Percentiles rank a stretch among this genome's conserved stretches.
Evolutionary conservation across 2,329 filamentous ascomycete species (phyloP).

Genomic region (Aspergillus sp.): DNA sequence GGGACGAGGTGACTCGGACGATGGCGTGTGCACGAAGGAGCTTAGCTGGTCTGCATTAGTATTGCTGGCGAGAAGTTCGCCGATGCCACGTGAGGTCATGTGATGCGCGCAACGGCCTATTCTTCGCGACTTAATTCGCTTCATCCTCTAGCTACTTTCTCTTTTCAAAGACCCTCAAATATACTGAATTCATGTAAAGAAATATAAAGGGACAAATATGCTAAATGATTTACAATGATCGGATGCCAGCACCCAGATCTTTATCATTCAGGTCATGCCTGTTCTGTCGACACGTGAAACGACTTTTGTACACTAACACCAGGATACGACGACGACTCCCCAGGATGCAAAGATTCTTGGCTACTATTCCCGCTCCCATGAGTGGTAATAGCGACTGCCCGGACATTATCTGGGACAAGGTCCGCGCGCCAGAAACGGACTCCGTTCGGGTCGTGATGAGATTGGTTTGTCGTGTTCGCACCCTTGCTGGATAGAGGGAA

Average conservation of each 20-base stretch:
- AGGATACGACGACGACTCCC: constrained; percentile 12
- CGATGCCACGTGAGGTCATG: not conserved
- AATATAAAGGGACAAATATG: not conserved
- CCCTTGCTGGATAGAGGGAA: constrained; percentile 25
- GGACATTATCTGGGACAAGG: constrained; percentile 18
- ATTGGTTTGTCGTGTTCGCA: constrained; percentile 8
- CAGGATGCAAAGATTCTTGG: constrained; percentile 27
- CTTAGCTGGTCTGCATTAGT: no score
- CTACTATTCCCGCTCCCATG: constrained; percentile 22
- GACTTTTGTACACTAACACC: constrained; percentile 30
- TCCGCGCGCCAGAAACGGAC: constrained; percentile 27
- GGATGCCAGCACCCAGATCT: not conserved
- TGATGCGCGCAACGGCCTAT: not conserved
- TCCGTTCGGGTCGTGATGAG: constrained; percentile 9
- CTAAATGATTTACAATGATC: not conserved
- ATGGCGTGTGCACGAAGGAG: no score
- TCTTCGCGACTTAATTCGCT: not conserved
- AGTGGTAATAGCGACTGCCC: constrained; percentile 20
- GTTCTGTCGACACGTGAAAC: constrained; percentile 23
- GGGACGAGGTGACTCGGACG: no score
- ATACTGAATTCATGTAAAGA: not conserved
- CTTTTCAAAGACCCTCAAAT: no score
- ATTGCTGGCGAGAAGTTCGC: not conserved
- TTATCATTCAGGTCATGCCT: constrained; percentile 6
- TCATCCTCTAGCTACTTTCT: no score